Percentiles rank a stretch among this genome's conserved stretches.
Conservation (phyloP, 495 filamentous ascomycete genomes). For the Trichoderma gamsii region DNA sequence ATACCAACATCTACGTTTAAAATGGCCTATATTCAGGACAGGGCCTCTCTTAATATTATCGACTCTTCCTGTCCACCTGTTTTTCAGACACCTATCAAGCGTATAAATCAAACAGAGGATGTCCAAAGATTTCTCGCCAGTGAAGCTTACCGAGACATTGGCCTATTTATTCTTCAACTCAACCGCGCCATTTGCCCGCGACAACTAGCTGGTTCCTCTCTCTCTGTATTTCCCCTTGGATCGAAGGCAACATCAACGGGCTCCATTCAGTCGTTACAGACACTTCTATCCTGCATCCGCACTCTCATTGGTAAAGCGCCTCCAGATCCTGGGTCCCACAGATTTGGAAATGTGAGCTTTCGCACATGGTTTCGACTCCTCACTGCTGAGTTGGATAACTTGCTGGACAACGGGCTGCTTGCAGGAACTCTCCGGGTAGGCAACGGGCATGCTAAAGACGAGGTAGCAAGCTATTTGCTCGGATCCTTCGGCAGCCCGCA, state of each 20-base stretch:
- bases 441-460: slow-evolving; percentile 34
- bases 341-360: slow-evolving; percentile 90
- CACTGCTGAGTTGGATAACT: slow-evolving; percentile 46
- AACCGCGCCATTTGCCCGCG: slow-evolving; percentile 76
- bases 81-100: slow-evolving; percentile 59
- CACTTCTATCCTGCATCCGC: slow-evolving; percentile 55
- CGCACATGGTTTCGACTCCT: slow-evolving; percentile 71
- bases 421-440: slow-evolving; percentile 34
- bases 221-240: slow-evolving; percentile 30
- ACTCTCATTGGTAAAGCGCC: slow-evolving; percentile 70
- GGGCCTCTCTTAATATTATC: not conserved
- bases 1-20: not conserved
- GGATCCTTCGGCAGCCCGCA: slow-evolving; percentile 85
- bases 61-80: slow-evolving; percentile 25
- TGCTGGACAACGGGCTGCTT: slow-evolving; percentile 61
- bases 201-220: not conserved
- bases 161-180: slow-evolving; percentile 80
- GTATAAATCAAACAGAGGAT: slow-evolving; percentile 75
- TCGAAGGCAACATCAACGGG: slow-evolving; percentile 34
- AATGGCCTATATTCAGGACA: not conserved
- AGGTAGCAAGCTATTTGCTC: slow-evolving; percentile 73
- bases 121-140: slow-evolving; percentile 69
- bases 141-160: slow-evolving; percentile 77
- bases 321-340: slow-evolving; percentile 73
- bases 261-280: slow-evolving; percentile 57